Base-by-base conservation (phyloP, 225 moss, liverwort and hornwort species). In the Lunularia cruciata region DNA sequence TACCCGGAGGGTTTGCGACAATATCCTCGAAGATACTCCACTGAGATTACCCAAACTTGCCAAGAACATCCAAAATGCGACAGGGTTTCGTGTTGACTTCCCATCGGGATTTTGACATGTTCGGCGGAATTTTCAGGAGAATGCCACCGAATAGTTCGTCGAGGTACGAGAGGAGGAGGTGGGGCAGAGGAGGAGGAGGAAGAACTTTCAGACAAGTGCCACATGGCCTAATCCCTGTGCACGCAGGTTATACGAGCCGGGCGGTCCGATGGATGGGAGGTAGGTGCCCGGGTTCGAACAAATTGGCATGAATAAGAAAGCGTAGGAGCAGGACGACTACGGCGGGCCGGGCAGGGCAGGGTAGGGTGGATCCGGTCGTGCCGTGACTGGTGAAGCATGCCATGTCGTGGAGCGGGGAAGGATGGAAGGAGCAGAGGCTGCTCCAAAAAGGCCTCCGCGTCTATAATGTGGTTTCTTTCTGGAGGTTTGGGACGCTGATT, bases 351-450 rank as follows among this genome's bases (percentile, higher is more conserved):
- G n/a, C n/a, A n/a, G n/a, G n/a, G n/a, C n/a, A n/a, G 32, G 60
- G 22, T 37, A 39, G 63, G 63, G 16, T 45, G 27, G 42, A 63
- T 63, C 28, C 43, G 8, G 45, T 45, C 45, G 63, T 63, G 63
- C 45, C 45, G 43, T 28, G 30, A 46, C 63, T 43, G 28, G 40
- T 45, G 43, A 14, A 19, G 45, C 45, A 45, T 63, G 45, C 42
- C 28, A 26, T 26, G 55, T 25, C 26, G 22, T 26, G 55, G 32
- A 31, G 18, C 25, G 10, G 23, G 35, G 25, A 8, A 23, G 40
- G 62, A 25, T 42, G 11, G 27, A 43, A 63, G 38, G 63, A 63
- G 45, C 38, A 30, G 37, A 25, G 46, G 27, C 22, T 4, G 11
- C 13, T 10, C 25, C 0, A 23, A 25, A 13, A n/a, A n/a, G n/a